Conservation (phyloP, 805 yeast genomes). For the Starmerella roubikii region DNA sequence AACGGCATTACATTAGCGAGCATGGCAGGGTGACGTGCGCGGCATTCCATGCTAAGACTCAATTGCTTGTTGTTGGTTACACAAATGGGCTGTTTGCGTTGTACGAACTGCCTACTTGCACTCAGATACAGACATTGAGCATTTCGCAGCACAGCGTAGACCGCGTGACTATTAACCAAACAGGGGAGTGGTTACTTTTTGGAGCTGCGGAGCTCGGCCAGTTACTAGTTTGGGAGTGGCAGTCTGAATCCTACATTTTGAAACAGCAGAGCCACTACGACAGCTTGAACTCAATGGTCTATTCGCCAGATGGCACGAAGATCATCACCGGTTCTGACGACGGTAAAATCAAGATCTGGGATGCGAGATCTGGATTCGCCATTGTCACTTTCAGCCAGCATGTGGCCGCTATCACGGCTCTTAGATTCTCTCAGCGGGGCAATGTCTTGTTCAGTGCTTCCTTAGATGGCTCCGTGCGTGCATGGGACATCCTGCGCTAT, state of each 20-base stretch:
- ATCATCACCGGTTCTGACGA: slow-evolving; percentile 92
- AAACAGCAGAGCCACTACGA: slow-evolving; percentile 98
- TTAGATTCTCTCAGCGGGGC: slow-evolving; percentile 77
- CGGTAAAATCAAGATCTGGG: slow-evolving; percentile 96
- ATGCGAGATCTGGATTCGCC: slow-evolving; percentile 81
- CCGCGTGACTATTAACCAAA: slow-evolving; percentile 59
- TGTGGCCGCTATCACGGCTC: slow-evolving; percentile 72
- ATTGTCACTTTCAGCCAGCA: slow-evolving; percentile 87
- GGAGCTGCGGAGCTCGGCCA: slow-evolving; percentile 91
- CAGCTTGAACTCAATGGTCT: slow-evolving; percentile 65
- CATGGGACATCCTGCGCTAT: slow-evolving; percentile 89
- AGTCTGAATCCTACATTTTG: slow-evolving; percentile 84
- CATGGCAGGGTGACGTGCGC: slow-evolving; percentile 64
- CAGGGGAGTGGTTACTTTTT: slow-evolving; percentile 96
- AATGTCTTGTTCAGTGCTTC: slow-evolving; percentile 86
- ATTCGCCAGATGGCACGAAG: slow-evolving; percentile 89
- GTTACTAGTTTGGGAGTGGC: slow-evolving; percentile 95
- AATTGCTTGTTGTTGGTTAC: slow-evolving; percentile 77
- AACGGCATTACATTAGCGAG: slow-evolving; percentile 60
- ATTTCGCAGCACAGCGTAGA: slow-evolving; percentile 87
- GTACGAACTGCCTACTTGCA: slow-evolving; percentile 48
- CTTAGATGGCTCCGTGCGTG: slow-evolving; percentile 90
- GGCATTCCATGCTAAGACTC: slow-evolving; percentile 62
- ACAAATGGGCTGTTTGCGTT: slow-evolving; percentile 79
- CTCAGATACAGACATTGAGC: slow-evolving; percentile 58